Evolutionary conservation across 257 asterid genomes (phyloP).

Genomic region (Parsonsia alboflavescens): DNA sequence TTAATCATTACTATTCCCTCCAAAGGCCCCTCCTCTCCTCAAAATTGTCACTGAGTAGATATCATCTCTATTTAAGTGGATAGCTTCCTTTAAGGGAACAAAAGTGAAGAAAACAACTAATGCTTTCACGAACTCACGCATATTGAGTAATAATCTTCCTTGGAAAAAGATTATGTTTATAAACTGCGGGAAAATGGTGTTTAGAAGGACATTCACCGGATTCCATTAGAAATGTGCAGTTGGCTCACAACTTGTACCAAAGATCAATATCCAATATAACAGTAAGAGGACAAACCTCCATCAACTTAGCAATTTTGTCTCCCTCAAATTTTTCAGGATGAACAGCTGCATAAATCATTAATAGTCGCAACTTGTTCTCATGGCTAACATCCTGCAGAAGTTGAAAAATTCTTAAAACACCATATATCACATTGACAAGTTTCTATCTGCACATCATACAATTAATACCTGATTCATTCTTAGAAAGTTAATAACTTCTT

Average conservation of each 20-base stretch:
- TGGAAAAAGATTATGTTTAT: background rate
- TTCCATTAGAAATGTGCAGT: background rate
- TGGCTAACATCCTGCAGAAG: slow-evolving; percentile 73
- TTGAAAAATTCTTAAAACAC: slow-evolving; percentile 2
- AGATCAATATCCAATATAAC: background rate
- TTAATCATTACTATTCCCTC: background rate
- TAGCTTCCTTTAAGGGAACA: background rate
- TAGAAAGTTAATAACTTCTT: slow-evolving; percentile 80
- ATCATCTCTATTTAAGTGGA: background rate
- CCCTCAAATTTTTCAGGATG: slow-evolving; percentile 95
- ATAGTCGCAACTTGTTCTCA: slow-evolving; percentile 81
- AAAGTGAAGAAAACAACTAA: background rate
- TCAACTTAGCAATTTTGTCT: slow-evolving; percentile 71
- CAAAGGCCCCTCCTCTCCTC: background rate
- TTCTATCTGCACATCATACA: slow-evolving; percentile 4
- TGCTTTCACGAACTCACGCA: background rate
- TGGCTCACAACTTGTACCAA: background rate
- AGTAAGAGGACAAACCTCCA: slow-evolving; percentile 57
- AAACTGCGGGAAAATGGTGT: background rate
- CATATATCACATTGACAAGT: background rate
- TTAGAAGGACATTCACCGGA: background rate
- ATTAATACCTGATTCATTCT: slow-evolving; percentile 60
- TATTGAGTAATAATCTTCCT: background rate
- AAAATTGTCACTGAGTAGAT: background rate
- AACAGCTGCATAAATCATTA: slow-evolving; percentile 94